Percentiles rank a stretch among this genome's conserved stretches.
Conservation (phyloP, 805 yeast species). For the Myxozyma neotropica region DNA sequence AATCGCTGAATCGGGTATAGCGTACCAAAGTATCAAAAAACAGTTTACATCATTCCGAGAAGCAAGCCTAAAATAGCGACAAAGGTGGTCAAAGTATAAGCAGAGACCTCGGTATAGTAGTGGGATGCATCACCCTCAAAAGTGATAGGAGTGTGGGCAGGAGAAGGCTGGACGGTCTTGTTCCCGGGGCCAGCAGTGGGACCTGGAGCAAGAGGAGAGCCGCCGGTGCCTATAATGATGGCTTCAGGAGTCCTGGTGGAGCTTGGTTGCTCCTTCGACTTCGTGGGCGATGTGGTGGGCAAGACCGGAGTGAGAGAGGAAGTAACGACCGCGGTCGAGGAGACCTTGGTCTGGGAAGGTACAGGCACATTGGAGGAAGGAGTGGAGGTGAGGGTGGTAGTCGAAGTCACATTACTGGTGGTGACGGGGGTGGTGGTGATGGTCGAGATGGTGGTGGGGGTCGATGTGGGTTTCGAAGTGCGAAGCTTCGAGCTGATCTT, state of each 20-base stretch:
- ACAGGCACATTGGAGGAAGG: background rate
- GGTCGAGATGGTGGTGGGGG: background rate
- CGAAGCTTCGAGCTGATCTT: background rate
- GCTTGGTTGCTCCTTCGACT: background rate
- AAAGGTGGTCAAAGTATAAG: constrained; percentile 3
- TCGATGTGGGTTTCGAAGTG: no score
- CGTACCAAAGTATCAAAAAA: background rate
- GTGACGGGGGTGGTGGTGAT: background rate
- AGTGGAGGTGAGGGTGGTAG: background rate
- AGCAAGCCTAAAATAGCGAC: constrained; percentile 8
- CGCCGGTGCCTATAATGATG: background rate
- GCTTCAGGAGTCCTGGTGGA: background rate
- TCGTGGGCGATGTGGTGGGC: background rate
- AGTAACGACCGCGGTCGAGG: background rate
- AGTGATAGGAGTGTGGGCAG: constrained; percentile 6
- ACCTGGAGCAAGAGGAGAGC: background rate
- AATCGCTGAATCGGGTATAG: background rate
- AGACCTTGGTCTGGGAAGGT: background rate
- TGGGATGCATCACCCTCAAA: constrained; percentile 14
- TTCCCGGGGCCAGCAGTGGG: background rate
- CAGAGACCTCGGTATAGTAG: constrained; percentile 1
- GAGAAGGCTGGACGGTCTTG: background rate
- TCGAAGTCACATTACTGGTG: background rate
- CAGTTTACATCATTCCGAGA: constrained; percentile 8
- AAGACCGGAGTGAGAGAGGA: no score